Conservation (phyloP, 768 basidiomycete genomes). For the Exsudoporus frostii region DNA sequence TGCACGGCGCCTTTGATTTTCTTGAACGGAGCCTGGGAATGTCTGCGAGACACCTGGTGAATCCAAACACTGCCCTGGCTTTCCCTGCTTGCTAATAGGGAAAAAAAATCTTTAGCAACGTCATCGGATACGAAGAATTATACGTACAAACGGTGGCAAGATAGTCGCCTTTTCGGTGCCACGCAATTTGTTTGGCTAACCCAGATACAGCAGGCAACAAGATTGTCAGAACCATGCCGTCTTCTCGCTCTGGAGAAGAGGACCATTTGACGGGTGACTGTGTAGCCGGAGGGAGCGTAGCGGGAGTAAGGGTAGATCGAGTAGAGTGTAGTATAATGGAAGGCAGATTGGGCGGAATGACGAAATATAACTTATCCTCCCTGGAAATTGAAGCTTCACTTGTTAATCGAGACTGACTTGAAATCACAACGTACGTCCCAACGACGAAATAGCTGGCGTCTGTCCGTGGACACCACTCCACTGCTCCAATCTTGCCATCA, state of each 20-base stretch:
- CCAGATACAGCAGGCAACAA: constrained; percentile 65
- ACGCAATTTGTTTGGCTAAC: constrained; percentile 74
- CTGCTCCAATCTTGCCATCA: constrained; percentile 69
- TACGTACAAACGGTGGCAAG: constrained; percentile 90
- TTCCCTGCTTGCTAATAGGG: constrained; percentile 53
- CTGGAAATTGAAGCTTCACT: constrained; percentile 38
- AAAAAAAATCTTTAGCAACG: constrained; percentile 10
- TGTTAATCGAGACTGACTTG: constrained; percentile 2
- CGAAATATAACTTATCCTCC: constrained; percentile 74
- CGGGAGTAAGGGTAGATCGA: constrained; percentile 58
- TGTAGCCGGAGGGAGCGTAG: constrained; percentile 56
- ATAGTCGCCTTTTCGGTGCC: constrained; percentile 96
- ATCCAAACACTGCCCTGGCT: constrained; percentile 89
- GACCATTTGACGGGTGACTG: constrained; percentile 73
- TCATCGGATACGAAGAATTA: constrained; percentile 1
- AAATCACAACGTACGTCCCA: constrained; percentile 58
- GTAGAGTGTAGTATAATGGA: constrained; percentile 55
- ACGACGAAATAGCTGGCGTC: constrained; percentile 80
- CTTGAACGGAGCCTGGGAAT: constrained; percentile 97
- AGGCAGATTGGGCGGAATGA: constrained; percentile 78
- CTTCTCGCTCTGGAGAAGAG: constrained; percentile 45
- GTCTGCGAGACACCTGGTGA: constrained; percentile 88
- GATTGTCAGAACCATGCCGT: constrained; percentile 58
- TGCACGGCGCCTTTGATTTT: constrained; percentile 91
- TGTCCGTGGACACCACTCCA: constrained; percentile 91